phyloP scores from a whole-genome alignment of 2,329 filamentous ascomycete genomes.

The Ophiognomonia clavigignenti-juglandacearum region DNA sequence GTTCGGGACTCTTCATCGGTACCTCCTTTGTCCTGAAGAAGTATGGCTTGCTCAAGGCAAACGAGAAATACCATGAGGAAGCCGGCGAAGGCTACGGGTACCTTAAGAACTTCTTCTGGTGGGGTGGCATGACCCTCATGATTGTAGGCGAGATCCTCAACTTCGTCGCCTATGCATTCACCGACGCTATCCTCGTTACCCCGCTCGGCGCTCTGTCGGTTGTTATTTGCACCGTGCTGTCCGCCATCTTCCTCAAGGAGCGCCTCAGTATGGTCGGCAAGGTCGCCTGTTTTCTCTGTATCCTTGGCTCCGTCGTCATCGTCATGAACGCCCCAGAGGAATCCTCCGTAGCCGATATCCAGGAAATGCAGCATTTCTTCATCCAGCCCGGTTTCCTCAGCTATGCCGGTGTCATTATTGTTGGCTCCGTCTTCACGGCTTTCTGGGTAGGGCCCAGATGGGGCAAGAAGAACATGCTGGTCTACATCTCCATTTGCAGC shows the following conservation, averaged over 20 bases:
- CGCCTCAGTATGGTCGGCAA: conserved; percentile 93
- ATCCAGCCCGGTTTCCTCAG: conserved; percentile 80
- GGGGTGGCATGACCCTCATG: conserved; percentile 94
- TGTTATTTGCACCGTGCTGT: conserved; percentile 85
- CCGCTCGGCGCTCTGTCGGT: conserved; percentile 61
- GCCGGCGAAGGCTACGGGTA: conserved; percentile 97
- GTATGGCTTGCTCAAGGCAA: conserved; percentile 82
- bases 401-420: conserved; percentile 77
- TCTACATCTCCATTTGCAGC: conserved; percentile 95
- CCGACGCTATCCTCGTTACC: conserved; percentile 51
- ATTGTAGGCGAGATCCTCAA: conserved; percentile 96
- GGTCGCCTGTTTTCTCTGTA: conserved; percentile 91
- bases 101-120: conserved; percentile 93
- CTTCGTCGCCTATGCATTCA: conserved; percentile 94
- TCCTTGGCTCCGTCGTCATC: conserved; percentile 88
- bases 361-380: conserved; percentile 87
- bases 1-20: conserved; percentile 89
- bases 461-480: conserved; percentile 95
- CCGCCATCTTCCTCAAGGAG: conserved; percentile 93
- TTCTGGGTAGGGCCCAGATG: conserved; percentile 81
- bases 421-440: conserved; percentile 67
- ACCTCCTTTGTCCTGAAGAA: conserved; percentile 96
- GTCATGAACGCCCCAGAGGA: conserved; percentile 87
- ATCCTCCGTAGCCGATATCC: conserved; percentile 79
- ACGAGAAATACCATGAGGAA: conserved; percentile 92